These are phyloP conservation scores for Rhizomucor pusillus DNA, from an alignment of 371 early-diverging fungal genomes.

Conservation along the genomic window DNA sequence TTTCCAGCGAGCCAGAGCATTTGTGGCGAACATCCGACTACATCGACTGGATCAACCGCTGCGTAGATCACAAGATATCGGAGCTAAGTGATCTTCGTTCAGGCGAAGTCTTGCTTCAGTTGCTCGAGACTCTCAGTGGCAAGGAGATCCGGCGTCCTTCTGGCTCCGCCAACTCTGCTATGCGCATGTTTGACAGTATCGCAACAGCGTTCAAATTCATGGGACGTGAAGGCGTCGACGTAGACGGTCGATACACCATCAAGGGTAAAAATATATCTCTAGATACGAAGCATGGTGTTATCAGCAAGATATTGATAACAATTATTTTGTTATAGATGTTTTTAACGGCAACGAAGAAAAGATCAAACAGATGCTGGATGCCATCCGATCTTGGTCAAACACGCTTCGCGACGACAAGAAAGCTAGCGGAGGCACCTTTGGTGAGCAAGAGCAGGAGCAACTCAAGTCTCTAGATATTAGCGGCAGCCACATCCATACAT, in stretches of 20 bases:
- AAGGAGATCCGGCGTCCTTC: slow-evolving; percentile 37
- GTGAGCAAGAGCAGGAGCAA: slow-evolving; percentile 21
- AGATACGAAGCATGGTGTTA: background rate
- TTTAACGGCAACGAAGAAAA: slow-evolving; percentile 51
- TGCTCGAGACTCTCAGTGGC: slow-evolving; percentile 50
- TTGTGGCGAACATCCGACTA: slow-evolving; percentile 37
- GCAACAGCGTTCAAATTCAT: slow-evolving; percentile 59
- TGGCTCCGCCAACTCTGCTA: slow-evolving; percentile 16
- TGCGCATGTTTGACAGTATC: slow-evolving; percentile 44
- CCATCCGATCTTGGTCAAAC: slow-evolving; percentile 35
- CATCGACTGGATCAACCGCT: slow-evolving; percentile 55
- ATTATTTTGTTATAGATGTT: slow-evolving; percentile 23
- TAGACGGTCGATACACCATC: slow-evolving; percentile 53
- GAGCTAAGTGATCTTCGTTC: slow-evolving; percentile 41
- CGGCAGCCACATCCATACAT: too few species aligned
- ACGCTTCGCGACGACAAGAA: slow-evolving; percentile 16
- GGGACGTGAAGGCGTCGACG: slow-evolving; percentile 51
- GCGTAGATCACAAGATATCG: slow-evolving; percentile 23
- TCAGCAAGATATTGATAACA: background rate
- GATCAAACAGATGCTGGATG: slow-evolving; percentile 44
- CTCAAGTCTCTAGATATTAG: slow-evolving; percentile 13
- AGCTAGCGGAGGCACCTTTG: slow-evolving; percentile 36
- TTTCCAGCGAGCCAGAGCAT: background rate
- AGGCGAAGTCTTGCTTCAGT: slow-evolving; percentile 46
- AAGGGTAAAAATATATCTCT: slow-evolving; percentile 30